phyloP scores from a whole-genome alignment of 1,139 yeast species.

The Magnusiomyces tetraspermus region DNA sequence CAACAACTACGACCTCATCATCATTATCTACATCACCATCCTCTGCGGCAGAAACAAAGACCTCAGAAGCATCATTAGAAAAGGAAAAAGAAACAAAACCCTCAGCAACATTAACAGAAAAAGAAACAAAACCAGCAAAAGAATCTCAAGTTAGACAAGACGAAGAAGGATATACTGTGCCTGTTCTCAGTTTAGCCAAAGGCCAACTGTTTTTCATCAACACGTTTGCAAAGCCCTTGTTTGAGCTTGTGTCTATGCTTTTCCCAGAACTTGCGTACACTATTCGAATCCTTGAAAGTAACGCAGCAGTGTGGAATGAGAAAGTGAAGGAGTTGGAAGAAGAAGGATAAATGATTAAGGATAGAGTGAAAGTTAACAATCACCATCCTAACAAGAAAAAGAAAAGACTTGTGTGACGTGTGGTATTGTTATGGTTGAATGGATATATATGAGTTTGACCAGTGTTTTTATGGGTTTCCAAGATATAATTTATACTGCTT shows the following conservation, averaged over 20 bases:
- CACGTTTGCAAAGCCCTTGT: constrained; percentile 71
- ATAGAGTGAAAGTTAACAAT: no score
- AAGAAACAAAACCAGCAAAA: constrained; percentile 24
- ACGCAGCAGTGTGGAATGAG: constrained; percentile 38
- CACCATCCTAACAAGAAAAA: not conserved
- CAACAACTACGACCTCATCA: not conserved
- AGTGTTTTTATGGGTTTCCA: no score
- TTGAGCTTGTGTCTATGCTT: constrained; percentile 48
- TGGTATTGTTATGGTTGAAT: not conserved
- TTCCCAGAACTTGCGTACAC: constrained; percentile 28
- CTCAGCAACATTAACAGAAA: constrained; percentile 24
- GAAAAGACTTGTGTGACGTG: not conserved
- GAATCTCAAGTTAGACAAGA: not conserved
- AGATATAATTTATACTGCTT: no score
- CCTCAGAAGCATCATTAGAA: not conserved
- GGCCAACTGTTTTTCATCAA: constrained; percentile 83
- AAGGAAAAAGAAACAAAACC: no score
- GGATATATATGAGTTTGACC: no score
- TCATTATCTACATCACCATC: not conserved
- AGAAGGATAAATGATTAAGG: not conserved
- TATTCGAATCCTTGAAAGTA: constrained; percentile 39
- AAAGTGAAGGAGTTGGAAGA: not conserved
- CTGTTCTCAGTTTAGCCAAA: constrained; percentile 40
- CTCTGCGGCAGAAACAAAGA: not conserved
- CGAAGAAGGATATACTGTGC: constrained; percentile 3